A percentile compares a stretch with the other conserved stretches of the same genome.
Conservation (phyloP, 1,284 basidiomycete genomes). For the Ustilago loliicola region DNA sequence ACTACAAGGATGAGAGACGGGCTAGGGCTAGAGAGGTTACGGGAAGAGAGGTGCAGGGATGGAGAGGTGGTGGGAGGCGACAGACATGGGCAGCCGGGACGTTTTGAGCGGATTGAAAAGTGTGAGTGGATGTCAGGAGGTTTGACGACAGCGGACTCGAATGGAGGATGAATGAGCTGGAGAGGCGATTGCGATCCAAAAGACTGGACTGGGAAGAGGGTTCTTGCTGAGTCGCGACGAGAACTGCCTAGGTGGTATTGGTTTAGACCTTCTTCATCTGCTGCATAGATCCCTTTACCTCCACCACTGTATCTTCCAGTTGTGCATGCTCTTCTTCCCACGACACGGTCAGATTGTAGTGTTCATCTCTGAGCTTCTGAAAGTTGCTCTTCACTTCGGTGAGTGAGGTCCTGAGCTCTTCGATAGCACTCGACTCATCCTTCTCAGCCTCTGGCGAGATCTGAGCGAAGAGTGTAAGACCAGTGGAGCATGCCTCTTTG, state of each 20-base stretch:
- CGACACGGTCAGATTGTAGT: background rate
- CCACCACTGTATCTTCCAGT: background rate
- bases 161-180: no score
- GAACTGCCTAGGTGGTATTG: background rate
- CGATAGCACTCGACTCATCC: background rate
- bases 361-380: background rate
- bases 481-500: background rate
- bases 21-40: background rate
- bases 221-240: no score
- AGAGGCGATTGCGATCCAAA: no score
- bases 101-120: background rate
- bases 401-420: background rate
- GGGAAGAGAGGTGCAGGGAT: background rate
- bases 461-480: background rate
- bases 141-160: no score
- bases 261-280: background rate
- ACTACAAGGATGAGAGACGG: background rate
- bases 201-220: no score
- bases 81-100: background rate
- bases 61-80: background rate
- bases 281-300: background rate
- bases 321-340: background rate
- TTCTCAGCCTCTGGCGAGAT: background rate
- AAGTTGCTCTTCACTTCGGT: background rate
- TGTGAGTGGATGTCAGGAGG: no score